Base-by-base conservation (phyloP, 768 basidiomycete species). In the Mycena albidolilacea region DNA sequence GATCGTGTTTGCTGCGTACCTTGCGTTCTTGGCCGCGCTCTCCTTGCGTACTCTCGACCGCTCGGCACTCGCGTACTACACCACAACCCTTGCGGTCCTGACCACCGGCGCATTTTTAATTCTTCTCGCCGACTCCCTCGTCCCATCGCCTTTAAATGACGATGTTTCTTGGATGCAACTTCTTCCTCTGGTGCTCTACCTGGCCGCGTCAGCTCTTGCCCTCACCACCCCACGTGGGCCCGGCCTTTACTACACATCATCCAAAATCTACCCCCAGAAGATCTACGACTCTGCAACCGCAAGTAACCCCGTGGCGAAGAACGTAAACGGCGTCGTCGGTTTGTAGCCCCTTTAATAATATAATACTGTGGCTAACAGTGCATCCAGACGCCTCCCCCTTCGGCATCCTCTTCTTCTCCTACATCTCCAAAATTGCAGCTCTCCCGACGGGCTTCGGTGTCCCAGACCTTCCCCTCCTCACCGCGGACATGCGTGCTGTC, bases 321-420 rank as follows among this genome's bases (percentile, higher is more conserved):
- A 69, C 44, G 68, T 69, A 15, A 55, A 69, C 43, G 68, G 68
- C 48, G 57, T 60, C 30, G 68, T 69, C 23, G 60, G 68, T 69
- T 12, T 6, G 59, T 12, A 4, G 30, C 41, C n/a, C 11, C 6
- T n/a, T 41, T 19, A 57, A 17, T 38, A 37, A 8, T 38, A 58
- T 7, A 30, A 39, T 39, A 9, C 30, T 59, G 17, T 59, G n/a
- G 19, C 19, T 19, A 4, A 59, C 17, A 14, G 7, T 35, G 10
- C 30, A 30, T 15, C 9, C 66, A 69, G 68, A 69, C 30, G 58
- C 68, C n/a, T 69, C 68, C 14, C 9, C 59, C n/a, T 35, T 50
- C 8, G 57, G 68, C 50, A 35, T 37, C 11, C n/a, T 69, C 8
- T 69, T 69, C 60, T 69, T 69, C 48, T 38, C 48, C 7, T 69